Conservation (phyloP, 2,329 filamentous ascomycete species). For the Hypoxylon sp. region DNA sequence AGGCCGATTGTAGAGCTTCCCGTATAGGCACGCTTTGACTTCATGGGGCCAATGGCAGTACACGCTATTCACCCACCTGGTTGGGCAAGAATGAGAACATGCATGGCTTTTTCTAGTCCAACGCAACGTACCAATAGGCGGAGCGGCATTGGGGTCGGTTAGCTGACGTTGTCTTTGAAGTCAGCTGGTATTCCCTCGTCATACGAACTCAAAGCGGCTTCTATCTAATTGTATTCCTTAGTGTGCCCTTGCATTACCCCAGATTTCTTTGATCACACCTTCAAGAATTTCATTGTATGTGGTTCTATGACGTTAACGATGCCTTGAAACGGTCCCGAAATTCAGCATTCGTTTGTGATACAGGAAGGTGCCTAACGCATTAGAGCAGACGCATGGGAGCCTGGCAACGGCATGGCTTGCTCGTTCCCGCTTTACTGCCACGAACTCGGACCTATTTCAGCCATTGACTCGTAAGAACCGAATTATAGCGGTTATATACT, state of each 20-base stretch:
- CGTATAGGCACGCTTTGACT: neutral
- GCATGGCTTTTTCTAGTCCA: slow-evolving; percentile 2
- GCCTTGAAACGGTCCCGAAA: slow-evolving; percentile 2
- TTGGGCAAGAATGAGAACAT: slow-evolving; percentile 7
- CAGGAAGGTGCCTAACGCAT: neutral
- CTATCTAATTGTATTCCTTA: neutral
- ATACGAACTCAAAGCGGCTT: slow-evolving; percentile 11
- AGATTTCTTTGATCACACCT: slow-evolving; percentile 29
- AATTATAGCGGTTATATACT: slow-evolving; percentile 4
- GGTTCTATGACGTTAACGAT: slow-evolving; percentile 23
- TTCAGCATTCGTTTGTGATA: slow-evolving; percentile 1
- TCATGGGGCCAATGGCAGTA: slow-evolving; percentile 5
- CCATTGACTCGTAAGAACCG: neutral
- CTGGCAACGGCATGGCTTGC: neutral
- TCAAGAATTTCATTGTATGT: neutral
- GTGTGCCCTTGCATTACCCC: slow-evolving; percentile 31
- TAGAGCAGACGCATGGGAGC: neutral
- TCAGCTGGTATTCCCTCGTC: slow-evolving; percentile 6
- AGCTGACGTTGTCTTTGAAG: slow-evolving; percentile 8
- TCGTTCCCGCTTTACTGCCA: slow-evolving; percentile 10
- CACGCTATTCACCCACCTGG: slow-evolving; percentile 14
- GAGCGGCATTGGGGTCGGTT: neutral
- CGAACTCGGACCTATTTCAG: slow-evolving; percentile 1
- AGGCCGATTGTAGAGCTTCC: slow-evolving; percentile 2
- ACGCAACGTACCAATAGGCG: slow-evolving; percentile 1